phyloP scores from a whole-genome alignment of 768 basidiomycete genomes.

The Cyathus striatus region DNA sequence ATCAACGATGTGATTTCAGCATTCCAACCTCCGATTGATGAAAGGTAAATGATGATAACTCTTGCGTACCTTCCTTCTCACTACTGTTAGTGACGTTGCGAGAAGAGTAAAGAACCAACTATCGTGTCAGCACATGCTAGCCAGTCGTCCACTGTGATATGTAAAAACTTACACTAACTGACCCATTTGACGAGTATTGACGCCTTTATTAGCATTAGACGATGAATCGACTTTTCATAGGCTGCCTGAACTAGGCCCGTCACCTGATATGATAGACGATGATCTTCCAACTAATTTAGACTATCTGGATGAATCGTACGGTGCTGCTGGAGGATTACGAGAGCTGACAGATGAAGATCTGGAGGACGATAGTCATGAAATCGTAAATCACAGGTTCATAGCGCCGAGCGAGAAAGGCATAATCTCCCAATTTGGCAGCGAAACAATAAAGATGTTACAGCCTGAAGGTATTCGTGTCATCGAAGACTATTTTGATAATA shows the following conservation, averaged over 20 bases:
- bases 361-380: constrained; percentile 44
- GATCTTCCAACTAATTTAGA: constrained; percentile 87
- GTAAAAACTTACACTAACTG: constrained; percentile 16
- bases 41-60: constrained; percentile 11
- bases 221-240: constrained; percentile 79
- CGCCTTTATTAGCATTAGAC: constrained; percentile 48
- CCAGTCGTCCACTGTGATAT: constrained; percentile 24
- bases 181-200: not conserved
- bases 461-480: constrained; percentile 58
- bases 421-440: constrained; percentile 68
- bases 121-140: constrained; percentile 20
- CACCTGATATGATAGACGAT: constrained; percentile 86
- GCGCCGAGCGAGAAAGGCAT: constrained; percentile 29
- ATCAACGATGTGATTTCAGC: constrained; percentile 43
- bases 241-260: constrained; percentile 70
- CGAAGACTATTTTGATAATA: constrained; percentile 69
- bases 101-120: constrained; percentile 21
- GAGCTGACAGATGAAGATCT: constrained; percentile 70
- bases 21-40: constrained; percentile 28
- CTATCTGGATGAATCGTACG: constrained; percentile 82
- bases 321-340: constrained; percentile 69
- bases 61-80: too few relatives aligned
- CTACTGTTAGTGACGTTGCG: too few relatives aligned
- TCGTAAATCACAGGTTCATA: constrained; percentile 15
- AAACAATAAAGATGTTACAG: constrained; percentile 78